Base-by-base conservation (phyloP, 495 filamentous ascomycete genomes). In the Rhizodiscina lignyota region DNA sequence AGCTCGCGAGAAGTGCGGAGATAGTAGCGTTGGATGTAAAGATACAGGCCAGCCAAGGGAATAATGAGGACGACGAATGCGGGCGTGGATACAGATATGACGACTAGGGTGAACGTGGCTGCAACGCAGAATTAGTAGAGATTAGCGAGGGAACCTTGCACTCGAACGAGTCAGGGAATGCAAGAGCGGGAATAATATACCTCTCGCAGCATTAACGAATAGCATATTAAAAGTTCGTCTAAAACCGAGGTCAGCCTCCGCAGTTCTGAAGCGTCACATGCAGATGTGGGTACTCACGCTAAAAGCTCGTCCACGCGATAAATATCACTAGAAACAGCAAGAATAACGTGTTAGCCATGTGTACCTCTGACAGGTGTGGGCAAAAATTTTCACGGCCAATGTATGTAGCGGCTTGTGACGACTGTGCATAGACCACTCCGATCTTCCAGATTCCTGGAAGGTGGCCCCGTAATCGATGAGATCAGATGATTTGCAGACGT, bases 1-100 rank as follows among this genome's bases (percentile, higher is more conserved):
- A 99, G 62, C 57, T 99, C 91, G 43, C 91, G 78, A 34, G 91
- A 96, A 18, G 89, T 93, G 36, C 85, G 72, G 30, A 99, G 68
- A 58, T 99, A 99, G 63, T 96, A 99, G 44, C 89, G 74, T 53
- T 99, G 91, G 44, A 94, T 91, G 59, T 78, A 92, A 38, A 91
- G 58, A 58, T 96, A 99, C 28, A 93, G 63, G 33, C 63, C 77
- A 34, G 68, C 65, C 35, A 99, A 61, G 3, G 91, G 91, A 36
- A 94, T 48, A 41, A 89, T 79, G 37, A 94, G 56, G 15, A 74
- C 58, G 38, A 89, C 50, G 51, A 96, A 96, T 2, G 67, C 66
- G 5, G 91, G 91, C 5, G 82, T 91, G 6, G 80, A 66, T 18
- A 70, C 59, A 13, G 77, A 77, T 51, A 99, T 92, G 50, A 99